Evolutionary conservation across 148 eudicot genomes (phyloP).

Genomic region (Persicaria maculosa): DNA sequence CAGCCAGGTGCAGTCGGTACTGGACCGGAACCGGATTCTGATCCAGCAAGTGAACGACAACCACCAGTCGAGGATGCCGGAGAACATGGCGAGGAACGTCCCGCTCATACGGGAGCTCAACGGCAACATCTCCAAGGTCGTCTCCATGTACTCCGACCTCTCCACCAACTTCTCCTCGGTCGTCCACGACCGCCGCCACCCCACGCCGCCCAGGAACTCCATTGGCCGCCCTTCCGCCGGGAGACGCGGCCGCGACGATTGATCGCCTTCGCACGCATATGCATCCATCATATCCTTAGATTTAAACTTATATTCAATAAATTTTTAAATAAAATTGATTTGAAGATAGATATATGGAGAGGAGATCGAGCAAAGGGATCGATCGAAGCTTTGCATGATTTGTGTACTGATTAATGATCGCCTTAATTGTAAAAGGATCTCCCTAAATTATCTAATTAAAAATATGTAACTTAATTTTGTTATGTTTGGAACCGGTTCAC

Average conservation of each 20-base stretch:
- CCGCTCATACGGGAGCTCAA: constrained; percentile 55
- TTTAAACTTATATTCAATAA: no score
- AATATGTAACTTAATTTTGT: no score
- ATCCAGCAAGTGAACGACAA: constrained; percentile 74
- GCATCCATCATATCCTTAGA: no score
- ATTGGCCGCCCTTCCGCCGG: background rate
- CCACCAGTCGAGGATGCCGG: constrained; percentile 49
- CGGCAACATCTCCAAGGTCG: constrained; percentile 48
- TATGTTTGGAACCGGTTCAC: no score
- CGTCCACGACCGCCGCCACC: constrained; percentile 20
- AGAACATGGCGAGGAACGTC: constrained; percentile 51
- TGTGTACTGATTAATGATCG: no score
- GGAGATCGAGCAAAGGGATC: no score
- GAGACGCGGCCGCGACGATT: background rate
- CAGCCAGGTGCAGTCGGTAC: constrained; percentile 44
- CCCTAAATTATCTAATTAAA: no score
- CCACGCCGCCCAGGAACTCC: background rate
- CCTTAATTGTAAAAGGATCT: no score
- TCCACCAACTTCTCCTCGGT: constrained; percentile 26
- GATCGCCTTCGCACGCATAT: no score
- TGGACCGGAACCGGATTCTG: constrained; percentile 50
- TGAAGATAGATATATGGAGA: no score
- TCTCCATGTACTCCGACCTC: constrained; percentile 43
- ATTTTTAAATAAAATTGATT: no score
- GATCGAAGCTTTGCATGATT: no score